phyloP scores from a whole-genome alignment of 2,329 filamentous ascomycete genomes.

The Talaromyces sp. region DNA sequence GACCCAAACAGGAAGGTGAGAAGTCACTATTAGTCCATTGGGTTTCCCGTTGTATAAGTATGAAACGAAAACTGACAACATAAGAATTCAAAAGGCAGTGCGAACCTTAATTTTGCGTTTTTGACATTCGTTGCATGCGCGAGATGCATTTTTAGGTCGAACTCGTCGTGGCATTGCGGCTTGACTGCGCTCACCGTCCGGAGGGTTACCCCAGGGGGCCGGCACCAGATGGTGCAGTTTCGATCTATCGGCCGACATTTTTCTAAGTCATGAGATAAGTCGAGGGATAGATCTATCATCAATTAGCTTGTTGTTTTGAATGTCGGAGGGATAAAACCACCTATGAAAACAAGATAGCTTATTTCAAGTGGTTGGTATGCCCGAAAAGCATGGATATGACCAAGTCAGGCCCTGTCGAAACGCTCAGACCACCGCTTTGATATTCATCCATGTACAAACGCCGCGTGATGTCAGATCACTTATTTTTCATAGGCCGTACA shows the following conservation, averaged over 20 bases:
- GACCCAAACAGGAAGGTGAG: background rate
- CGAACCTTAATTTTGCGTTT: slow-evolving; percentile 19
- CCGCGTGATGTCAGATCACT: background rate
- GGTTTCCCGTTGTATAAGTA: background rate
- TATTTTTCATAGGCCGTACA: background rate
- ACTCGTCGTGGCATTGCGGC: slow-evolving; percentile 11
- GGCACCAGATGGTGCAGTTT: slow-evolving; percentile 15
- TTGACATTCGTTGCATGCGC: slow-evolving; percentile 18
- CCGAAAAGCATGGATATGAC: background rate
- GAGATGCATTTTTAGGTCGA: slow-evolving; percentile 16
- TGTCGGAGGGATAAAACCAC: background rate
- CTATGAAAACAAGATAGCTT: background rate
- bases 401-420: background rate
- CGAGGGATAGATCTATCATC: background rate
- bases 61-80: background rate
- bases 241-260: slow-evolving; percentile 14
- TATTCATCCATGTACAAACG: background rate
- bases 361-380: background rate
- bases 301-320: background rate
- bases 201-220: slow-evolving; percentile 1
- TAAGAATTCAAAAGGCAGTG: background rate
- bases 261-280: background rate
- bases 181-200: slow-evolving; percentile 8
- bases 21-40: background rate
- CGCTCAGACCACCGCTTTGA: background rate